Evolutionary conservation across 805 yeast genomes (phyloP).

Genomic region (Candida germanica): DNA sequence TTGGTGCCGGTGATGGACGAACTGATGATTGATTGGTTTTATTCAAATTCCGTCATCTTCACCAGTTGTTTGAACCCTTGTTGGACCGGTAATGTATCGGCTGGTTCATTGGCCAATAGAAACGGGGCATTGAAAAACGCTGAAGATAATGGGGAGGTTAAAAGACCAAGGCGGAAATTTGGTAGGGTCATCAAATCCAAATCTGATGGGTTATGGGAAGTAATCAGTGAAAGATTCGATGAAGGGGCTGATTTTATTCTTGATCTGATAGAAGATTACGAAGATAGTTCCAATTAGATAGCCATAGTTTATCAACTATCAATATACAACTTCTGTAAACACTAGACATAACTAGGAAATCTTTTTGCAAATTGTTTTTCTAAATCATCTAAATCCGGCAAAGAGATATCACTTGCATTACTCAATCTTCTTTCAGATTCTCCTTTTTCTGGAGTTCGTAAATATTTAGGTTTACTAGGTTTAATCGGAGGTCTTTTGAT

Average conservation of each 20-base stretch:
- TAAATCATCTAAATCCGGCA: constrained; percentile 56
- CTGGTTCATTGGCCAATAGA: constrained; percentile 19
- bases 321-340: neutral
- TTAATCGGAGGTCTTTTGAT: constrained; percentile 53
- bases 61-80: constrained; percentile 72
- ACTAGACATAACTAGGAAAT: constrained; percentile 58
- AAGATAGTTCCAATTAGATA: constrained; percentile 7
- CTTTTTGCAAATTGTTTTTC: constrained; percentile 55
- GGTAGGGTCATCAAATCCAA: constrained; percentile 83
- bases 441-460: constrained; percentile 34
- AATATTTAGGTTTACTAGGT: constrained; percentile 60
- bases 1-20: constrained; percentile 88
- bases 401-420: constrained; percentile 38
- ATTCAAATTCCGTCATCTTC: constrained; percentile 78
- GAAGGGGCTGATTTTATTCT: constrained; percentile 82
- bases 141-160: constrained; percentile 30
- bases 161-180: constrained; percentile 83
- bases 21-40: constrained; percentile 87
- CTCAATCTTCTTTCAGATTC: constrained; percentile 24
- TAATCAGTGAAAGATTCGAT: constrained; percentile 76
- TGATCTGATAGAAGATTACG: constrained; percentile 64
- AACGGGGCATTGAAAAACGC: constrained; percentile 15
- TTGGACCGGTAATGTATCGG: constrained; percentile 52
- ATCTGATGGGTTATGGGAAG: constrained; percentile 69
- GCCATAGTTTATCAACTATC: constrained; percentile 6